Base-by-base conservation (phyloP, 352 stramenopile genomes). In the Phytophthora boehmeriae region DNA sequence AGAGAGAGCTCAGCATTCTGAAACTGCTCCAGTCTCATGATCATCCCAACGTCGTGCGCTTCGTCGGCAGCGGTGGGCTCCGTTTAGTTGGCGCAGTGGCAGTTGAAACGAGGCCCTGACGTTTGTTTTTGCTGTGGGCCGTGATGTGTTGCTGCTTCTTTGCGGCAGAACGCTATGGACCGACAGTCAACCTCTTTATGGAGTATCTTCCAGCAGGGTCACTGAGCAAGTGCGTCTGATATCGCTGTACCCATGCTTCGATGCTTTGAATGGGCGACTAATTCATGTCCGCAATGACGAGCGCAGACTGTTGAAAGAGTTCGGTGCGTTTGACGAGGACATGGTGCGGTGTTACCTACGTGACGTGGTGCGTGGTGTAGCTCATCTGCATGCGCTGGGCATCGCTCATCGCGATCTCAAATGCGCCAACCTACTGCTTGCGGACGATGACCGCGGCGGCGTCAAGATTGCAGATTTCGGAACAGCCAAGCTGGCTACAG, bases 391-490 rank as follows among this genome's bases (percentile, higher is more conserved):
- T 57, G 59, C 49, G 8, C 66, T 79, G 22, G 73, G 75, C 23
- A 78, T 97, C 46, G 84, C 87, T 2, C 90, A 97, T 45, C 81
- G 90, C 38, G 89, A 97, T 59, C 78, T 96, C 50, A 97, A 97
- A 64, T 94, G 82, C 50, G 88, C 83, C 30, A 97, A 96, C 55
- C 52, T 97, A 41, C 62, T 97, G 17, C 66, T 97, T 19, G 76
- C 76, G 8, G 68, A 78, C 30, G 64, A 73, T 14, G 55, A 69
- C 41, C 54, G 70, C 27, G 83, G 88, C 4, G 66, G 66, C n/a
- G 52, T 96, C 53, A 95, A 95, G 63, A 90, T 97, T 25, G 80
- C 85, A 8, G 89, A 97, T 71, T 96, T 97, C 75, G 89, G 89
- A 14, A 80, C 83, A 2, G 88, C 86, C 16, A 94, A 91, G 54